Evolutionary conservation across 768 basidiomycete genomes (phyloP).

Genomic region (Clitopilus hobsonii): DNA sequence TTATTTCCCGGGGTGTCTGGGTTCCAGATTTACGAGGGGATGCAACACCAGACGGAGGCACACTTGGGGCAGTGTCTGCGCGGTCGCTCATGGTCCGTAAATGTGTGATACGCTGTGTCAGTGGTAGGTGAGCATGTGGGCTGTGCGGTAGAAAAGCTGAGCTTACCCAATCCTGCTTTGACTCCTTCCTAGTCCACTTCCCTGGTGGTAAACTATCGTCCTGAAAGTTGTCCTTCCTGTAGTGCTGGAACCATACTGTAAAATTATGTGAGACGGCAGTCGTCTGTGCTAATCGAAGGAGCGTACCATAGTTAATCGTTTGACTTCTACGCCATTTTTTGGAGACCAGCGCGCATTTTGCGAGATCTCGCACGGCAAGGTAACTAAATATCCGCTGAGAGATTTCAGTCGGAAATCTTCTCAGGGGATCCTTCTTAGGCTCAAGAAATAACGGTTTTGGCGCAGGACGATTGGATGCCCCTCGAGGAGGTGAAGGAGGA

Average conservation of each 20-base stretch:
- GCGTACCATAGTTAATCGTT: conserved; percentile 83
- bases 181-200: conserved; percentile 91
- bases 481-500: conserved; percentile 48
- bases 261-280: conserved; percentile 1
- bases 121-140: conserved; percentile 8
- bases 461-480: conserved; percentile 41
- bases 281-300: not conserved
- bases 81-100: conserved; percentile 37
- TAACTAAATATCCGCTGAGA: conserved; percentile 72
- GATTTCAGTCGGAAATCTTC: conserved; percentile 72
- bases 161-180: conserved; percentile 87
- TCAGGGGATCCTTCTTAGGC: conserved; percentile 55
- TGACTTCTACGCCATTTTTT: conserved; percentile 88
- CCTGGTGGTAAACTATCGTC: conserved; percentile 73
- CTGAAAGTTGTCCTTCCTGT: conserved; percentile 82
- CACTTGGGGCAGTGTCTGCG: conserved; percentile 23
- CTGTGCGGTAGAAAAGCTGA: conserved; percentile 3
- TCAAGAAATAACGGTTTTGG: conserved; percentile 44
- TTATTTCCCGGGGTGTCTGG: conserved; percentile 74
- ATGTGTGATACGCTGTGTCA: conserved; percentile 47
- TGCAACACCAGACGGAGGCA: conserved; percentile 10
- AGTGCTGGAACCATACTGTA: conserved; percentile 94
- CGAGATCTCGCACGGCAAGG: conserved; percentile 61
- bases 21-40: conserved; percentile 46
- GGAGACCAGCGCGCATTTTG: conserved; percentile 74